phyloP scores from a whole-genome alignment of 139 green algal species.

The Chlorella sp. region DNA sequence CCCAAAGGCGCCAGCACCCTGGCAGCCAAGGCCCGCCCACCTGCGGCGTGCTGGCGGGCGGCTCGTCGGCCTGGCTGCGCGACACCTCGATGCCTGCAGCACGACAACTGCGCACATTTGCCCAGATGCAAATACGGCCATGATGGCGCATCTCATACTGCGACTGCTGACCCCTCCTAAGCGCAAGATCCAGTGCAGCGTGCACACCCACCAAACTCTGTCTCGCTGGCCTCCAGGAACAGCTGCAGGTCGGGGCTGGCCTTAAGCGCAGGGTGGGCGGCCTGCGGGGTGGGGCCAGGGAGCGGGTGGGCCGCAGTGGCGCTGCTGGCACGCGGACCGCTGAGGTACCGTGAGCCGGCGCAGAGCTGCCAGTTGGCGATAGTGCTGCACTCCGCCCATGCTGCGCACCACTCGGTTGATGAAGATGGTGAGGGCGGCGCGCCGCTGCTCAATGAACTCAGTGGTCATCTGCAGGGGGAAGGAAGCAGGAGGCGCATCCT shows the following conservation, averaged over 20 bases:
- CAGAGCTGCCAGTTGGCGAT: neutral
- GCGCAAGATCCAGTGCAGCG: too few species aligned
- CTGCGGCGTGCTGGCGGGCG: neutral
- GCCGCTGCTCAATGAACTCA: slow-evolving; percentile 92
- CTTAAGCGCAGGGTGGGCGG: slow-evolving; percentile 77
- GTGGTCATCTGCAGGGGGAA: slow-evolving; percentile 57
- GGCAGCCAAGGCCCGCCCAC: neutral
- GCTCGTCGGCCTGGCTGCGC: slow-evolving; percentile 39
- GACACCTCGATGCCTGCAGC: slow-evolving; percentile 77
- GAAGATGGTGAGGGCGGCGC: slow-evolving; percentile 84
- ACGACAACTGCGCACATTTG: too few species aligned
- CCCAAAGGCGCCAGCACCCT: neutral
- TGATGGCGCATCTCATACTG: too few species aligned
- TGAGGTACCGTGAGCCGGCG: too few species aligned
- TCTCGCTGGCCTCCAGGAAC: slow-evolving; percentile 87
- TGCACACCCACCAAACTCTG: slow-evolving; percentile 84
- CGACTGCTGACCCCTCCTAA: too few species aligned
- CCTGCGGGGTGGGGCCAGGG: slow-evolving; percentile 7
- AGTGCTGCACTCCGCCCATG: neutral
- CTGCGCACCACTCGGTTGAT: slow-evolving; percentile 72
- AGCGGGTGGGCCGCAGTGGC: neutral
- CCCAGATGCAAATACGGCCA: too few species aligned
- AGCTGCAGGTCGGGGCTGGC: slow-evolving; percentile 72
- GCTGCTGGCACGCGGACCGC: too few species aligned
- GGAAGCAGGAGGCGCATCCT: too few species aligned